Evolutionary conservation across 129 eudicot species (phyloP).

Genomic region (Erigeron canadensis): DNA sequence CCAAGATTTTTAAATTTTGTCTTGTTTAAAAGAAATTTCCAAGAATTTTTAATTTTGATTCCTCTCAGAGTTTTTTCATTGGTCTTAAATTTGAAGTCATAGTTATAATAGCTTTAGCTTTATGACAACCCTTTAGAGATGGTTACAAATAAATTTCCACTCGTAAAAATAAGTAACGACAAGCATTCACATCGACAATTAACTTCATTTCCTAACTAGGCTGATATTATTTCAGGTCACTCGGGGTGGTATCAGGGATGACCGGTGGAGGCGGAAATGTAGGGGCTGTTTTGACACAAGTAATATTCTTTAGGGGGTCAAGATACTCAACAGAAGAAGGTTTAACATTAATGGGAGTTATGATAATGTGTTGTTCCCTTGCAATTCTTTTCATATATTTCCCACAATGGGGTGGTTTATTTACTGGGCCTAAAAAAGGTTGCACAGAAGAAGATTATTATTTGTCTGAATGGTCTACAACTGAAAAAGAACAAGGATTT

Average conservation of each 20-base stretch:
- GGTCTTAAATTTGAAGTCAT: too few species aligned
- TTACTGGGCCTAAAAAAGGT: slow-evolving; percentile 69
- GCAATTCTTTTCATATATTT: slow-evolving; percentile 62
- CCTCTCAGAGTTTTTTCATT: too few species aligned
- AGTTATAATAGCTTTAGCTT: too few species aligned
- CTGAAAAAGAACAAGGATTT: slow-evolving; percentile 54
- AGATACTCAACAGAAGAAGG: slow-evolving; percentile 74
- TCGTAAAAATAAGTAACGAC: too few species aligned
- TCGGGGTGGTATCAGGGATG: slow-evolving; percentile 85
- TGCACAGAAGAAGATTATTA: slow-evolving; percentile 75
- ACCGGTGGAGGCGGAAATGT: slow-evolving; percentile 90
- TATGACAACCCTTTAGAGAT: too few species aligned
- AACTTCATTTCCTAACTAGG: neutral
- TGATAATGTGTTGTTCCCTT: slow-evolving; percentile 75
- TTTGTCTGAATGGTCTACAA: slow-evolving; percentile 62
- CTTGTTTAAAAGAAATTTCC: too few species aligned
- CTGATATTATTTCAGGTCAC: slow-evolving; percentile 42
- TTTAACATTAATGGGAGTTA: slow-evolving; percentile 70
- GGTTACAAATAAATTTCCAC: too few species aligned
- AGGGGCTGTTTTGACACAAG: slow-evolving; percentile 88
- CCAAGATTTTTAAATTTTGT: too few species aligned
- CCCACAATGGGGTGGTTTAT: slow-evolving; percentile 95
- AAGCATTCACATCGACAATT: neutral
- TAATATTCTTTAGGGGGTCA: slow-evolving; percentile 82
- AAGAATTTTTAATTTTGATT: too few species aligned